Evolutionary conservation across 176 grass and related monocot species (phyloP), one percentile per base, ranked within the genome.

Genomic region (Canna indica): DNA sequence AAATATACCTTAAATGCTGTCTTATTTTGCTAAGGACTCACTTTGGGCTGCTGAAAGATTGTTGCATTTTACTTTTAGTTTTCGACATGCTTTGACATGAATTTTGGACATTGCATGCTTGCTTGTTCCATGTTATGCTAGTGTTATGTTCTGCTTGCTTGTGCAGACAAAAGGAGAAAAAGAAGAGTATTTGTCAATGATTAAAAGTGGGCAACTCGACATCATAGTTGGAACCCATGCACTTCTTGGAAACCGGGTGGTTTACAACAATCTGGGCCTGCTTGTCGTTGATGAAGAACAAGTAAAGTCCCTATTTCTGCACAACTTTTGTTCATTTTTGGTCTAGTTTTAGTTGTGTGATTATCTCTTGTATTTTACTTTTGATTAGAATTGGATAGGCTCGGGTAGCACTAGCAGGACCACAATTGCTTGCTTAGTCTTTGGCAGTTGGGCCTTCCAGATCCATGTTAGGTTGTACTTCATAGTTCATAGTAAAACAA

Each of bases 251-350:
- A 87, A 91, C 64, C 81, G 88, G 17, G 85, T 96, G 81, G 69
- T 63, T 26, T 91, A 87, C 76, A 86, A 83, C 79, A 96, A 91
- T 73, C 78, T 96, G 60, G 88, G 92, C 76, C 88, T 96, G 52
- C 83, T 96, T 73, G 85, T 96, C 47, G 86, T 96, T 67, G 92
- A 96, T 82, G 92, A 96, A 72, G 92, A 96, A 78, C 92, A 96
- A 46, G 92, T 91, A 64, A 28, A 70, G 17, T 32, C 11, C 42
- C 42, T 70, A 26, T 81, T 35, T 81, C 73, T 81, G 18, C 36
- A 60, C 69, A 22, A 24, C 36, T 36, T 73, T 32, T 16, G 15
- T 70, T 59, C 30, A 1, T 67, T 14, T 70, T 18, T 44, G 34
- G 25, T 65, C 67, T 70, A 9, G 12, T 33, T 69, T 29, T 14